Conservation (phyloP, 164 flowering plant genomes). For the Litsea cubeba region DNA sequence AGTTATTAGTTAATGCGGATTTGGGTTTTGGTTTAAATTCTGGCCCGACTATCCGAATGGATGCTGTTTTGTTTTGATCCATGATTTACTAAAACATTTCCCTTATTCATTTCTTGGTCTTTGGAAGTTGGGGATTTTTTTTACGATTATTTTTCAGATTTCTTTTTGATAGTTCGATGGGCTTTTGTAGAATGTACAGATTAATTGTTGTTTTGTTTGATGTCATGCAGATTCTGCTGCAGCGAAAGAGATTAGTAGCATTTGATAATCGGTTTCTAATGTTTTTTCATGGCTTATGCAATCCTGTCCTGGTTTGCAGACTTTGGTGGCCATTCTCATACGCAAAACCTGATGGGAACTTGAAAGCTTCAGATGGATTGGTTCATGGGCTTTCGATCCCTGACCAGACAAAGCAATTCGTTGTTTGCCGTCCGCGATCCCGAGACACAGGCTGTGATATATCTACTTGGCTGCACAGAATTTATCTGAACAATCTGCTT, state of each 20-base stretch:
- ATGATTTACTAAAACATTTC: too few relatives aligned
- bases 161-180: not conserved
- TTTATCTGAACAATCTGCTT: constrained; percentile 72
- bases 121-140: too few relatives aligned
- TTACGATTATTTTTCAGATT: not conserved
- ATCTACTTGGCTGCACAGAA: constrained; percentile 67
- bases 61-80: too few relatives aligned
- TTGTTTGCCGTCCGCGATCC: constrained; percentile 67
- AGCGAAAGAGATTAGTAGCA: not conserved
- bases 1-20: too few relatives aligned
- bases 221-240: not conserved
- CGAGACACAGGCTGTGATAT: constrained; percentile 49
- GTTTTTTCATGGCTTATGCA: constrained; percentile 13
- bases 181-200: not conserved
- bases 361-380: constrained; percentile 45
- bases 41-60: too few relatives aligned
- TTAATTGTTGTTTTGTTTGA: not conserved
- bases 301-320: constrained; percentile 31
- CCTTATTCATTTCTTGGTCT: too few relatives aligned
- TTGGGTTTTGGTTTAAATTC: too few relatives aligned
- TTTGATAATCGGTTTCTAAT: not conserved
- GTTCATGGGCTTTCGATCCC: constrained; percentile 57
- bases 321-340: constrained; percentile 67
- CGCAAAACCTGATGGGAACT: constrained; percentile 36
- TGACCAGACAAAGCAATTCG: constrained; percentile 64